Conservation (phyloP, 2,329 filamentous ascomycete genomes). For the Aspergillus hiratsukae region DNA sequence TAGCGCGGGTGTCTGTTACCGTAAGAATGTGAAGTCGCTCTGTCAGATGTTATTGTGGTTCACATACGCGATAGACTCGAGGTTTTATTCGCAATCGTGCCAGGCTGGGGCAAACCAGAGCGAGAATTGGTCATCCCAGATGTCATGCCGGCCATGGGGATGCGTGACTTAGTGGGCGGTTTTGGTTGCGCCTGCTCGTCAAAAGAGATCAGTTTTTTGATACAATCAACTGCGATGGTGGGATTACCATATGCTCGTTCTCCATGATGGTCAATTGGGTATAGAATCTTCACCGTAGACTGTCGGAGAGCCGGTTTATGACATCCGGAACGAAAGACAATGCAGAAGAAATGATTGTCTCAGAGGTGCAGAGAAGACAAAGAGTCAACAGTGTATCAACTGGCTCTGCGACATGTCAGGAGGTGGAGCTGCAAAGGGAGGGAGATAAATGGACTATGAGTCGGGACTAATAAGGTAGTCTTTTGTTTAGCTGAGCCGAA, state of each 20-base stretch:
- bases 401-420: constrained; percentile 13
- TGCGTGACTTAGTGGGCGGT: constrained; percentile 24
- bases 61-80: constrained; percentile 41
- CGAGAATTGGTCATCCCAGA: constrained; percentile 51
- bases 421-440: constrained; percentile 10
- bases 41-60: neutral
- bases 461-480: neutral
- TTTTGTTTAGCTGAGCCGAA: neutral
- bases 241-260: constrained; percentile 29
- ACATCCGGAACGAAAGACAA: neutral
- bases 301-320: neutral
- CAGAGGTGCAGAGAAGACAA: neutral
- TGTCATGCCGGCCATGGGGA: constrained; percentile 39
- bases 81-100: constrained; percentile 44
- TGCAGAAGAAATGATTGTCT: constrained; percentile 5
- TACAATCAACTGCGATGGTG: neutral
- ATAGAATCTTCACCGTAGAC: neutral
- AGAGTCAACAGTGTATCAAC: constrained; percentile 4
- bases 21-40: constrained; percentile 18
- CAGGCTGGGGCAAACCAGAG: constrained; percentile 42
- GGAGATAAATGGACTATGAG: neutral
- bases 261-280: constrained; percentile 23
- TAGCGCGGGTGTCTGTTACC: constrained; percentile 44
- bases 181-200: constrained; percentile 23
- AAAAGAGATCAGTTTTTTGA: neutral